Evolutionary conservation across 225 moss, liverwort and hornwort species (phyloP), one percentile per base, ranked within the genome.

Genomic region (Climacium dendroides): DNA sequence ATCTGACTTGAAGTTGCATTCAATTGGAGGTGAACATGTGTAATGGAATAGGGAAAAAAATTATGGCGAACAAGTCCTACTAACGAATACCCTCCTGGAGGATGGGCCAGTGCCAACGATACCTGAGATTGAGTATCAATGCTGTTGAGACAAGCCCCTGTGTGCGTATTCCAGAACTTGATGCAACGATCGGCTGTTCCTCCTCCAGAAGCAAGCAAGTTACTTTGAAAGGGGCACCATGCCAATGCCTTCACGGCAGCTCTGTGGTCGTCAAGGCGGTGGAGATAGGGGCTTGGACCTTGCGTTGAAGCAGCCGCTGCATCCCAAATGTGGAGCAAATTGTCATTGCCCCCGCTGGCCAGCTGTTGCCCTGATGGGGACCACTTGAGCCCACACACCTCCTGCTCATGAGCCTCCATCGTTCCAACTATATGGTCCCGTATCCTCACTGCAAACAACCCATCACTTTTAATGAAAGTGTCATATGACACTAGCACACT

Each of bases 181-280:
- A 99, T 99, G 94, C 98, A 97, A 10, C 97, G 92, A 74, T 99
- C 97, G 12, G 98, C 98, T 8, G 98, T 97, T 76, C 98, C 98
- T 70, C 97, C 98, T 19, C 98, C 98, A 8, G 98, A 99, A 3
- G 97, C 98, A 57, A 99, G 92, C 85, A 97, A 80, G 82, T 99
- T 99, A 57, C 97, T 95, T 75, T 99, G 98, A 78, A 99, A 99
- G 7, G 98, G 97, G 61, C 98, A 99, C 98, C 98, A 99, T 28
- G 98, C 98, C 89, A 99, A 81, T 19, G 98, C 98, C 71, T 99
- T 99, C 57, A 99, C 98, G 35, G 97, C 97, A 52, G 98, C 97
- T 79, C 92, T 91, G 78, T 99, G 98, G 50, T 96, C 97, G 58
- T 95, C 97, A 45, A 99, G 92, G 57, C 97, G 95, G 90, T 97